These are phyloP conservation scores for Cordyceps javanica DNA, from an alignment of 2,329 filamentous ascomycete species.

Conservation along the genomic window DNA sequence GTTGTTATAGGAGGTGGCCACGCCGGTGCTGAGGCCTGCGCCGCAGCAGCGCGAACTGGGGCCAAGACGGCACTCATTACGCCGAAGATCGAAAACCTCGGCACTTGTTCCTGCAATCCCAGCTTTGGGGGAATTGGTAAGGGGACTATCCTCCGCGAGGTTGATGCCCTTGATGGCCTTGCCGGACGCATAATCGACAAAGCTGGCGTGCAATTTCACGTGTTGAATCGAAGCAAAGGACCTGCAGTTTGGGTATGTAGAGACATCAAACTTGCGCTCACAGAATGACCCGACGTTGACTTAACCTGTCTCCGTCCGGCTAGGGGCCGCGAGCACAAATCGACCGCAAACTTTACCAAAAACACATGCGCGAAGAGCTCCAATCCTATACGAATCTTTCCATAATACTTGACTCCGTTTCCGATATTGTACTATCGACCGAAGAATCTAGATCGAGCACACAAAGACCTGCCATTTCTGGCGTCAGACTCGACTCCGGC, in stretches of 20 bases:
- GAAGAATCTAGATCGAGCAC: slow-evolving; percentile 32
- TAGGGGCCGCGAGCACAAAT: slow-evolving; percentile 89
- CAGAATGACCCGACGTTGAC: neutral
- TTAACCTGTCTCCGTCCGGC: neutral
- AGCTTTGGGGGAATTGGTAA: slow-evolving; percentile 99
- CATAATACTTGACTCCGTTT: slow-evolving; percentile 80
- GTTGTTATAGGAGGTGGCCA: slow-evolving; percentile 94
- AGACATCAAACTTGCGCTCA: neutral
- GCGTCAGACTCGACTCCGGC: slow-evolving; percentile 81
- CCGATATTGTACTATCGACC: slow-evolving; percentile 70
- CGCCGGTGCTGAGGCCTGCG: slow-evolving; percentile 88
- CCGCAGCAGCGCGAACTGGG: slow-evolving; percentile 81
- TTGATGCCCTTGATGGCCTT: slow-evolving; percentile 89
- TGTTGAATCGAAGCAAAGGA: slow-evolving; percentile 83
- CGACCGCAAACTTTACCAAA: slow-evolving; percentile 81
- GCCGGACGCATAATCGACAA: slow-evolving; percentile 87
- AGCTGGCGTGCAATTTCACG: slow-evolving; percentile 87
- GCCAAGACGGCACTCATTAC: slow-evolving; percentile 87
- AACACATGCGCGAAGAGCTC: slow-evolving; percentile 85
- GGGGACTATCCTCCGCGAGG: slow-evolving; percentile 89
- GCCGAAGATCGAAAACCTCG: slow-evolving; percentile 80
- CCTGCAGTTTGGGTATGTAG: slow-evolving; percentile 76
- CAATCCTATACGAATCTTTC: slow-evolving; percentile 69
- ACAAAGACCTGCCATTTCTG: slow-evolving; percentile 67
- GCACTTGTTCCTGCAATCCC: slow-evolving; percentile 93